Percentiles rank a stretch among this genome's conserved stretches.
These are phyloP conservation scores for Solanum paucissectum DNA, from an alignment of 257 asterid species.

Conservation along the genomic window DNA sequence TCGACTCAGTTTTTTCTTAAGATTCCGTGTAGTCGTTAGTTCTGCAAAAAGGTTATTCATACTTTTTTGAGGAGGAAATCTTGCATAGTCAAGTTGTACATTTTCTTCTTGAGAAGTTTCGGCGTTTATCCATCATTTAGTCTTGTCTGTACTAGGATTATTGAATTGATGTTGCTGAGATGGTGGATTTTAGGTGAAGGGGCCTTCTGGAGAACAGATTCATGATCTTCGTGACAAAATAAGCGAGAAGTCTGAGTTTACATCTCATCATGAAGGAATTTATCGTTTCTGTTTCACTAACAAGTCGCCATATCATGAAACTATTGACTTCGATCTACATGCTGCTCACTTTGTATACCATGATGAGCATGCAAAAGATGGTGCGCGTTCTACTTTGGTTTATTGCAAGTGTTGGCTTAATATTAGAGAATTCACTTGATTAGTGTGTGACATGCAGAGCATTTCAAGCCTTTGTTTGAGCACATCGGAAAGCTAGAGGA, in stretches of 20 bases:
- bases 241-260: conserved; percentile 77
- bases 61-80: not conserved
- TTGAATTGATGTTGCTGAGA: not conserved
- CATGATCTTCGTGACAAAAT: conserved; percentile 74
- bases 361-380: conserved; percentile 95
- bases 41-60: not conserved
- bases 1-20: not conserved
- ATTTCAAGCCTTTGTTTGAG: conserved; percentile 86
- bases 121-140: not conserved
- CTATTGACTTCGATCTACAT: conserved; percentile 80
- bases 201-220: conserved; percentile 81
- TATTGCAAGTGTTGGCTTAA: not conserved
- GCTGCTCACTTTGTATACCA: conserved; percentile 66
- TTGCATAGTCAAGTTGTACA: not conserved
- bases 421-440: not conserved
- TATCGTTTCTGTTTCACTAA: conserved; percentile 84
- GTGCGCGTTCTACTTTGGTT: conserved; percentile 17
- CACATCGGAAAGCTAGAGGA: conserved; percentile 88
- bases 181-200: conserved; percentile 58
- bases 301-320: conserved; percentile 90
- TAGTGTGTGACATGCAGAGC: conserved; percentile 46
- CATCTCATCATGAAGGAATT: conserved; percentile 69
- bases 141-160: not conserved
- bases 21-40: not conserved
- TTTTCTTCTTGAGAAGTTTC: not conserved